These are phyloP conservation scores for Linum tenue DNA, from an alignment of 345 rosid species.

Conservation along the genomic window DNA sequence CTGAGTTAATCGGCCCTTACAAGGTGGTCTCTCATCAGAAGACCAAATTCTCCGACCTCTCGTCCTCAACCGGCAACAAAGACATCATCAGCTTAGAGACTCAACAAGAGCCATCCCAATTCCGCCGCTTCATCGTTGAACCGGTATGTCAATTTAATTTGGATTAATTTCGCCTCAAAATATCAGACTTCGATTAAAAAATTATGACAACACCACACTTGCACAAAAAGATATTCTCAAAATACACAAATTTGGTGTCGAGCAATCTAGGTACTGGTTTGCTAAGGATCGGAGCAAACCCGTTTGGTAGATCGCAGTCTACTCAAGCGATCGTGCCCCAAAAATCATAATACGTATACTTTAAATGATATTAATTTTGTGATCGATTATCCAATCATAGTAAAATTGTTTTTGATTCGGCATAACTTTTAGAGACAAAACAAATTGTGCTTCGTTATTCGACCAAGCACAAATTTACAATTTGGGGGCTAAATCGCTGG, in stretches of 20 bases:
- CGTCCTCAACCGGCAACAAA: conserved; percentile 31
- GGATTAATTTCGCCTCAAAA: neutral
- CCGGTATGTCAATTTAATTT: conserved; percentile 24
- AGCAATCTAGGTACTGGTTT: too few species aligned
- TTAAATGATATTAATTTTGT: too few species aligned
- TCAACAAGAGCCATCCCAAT: conserved; percentile 50
- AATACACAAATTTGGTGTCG: neutral
- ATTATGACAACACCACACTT: neutral
- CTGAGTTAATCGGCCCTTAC: conserved; percentile 22
- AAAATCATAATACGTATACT: too few species aligned
- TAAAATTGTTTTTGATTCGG: too few species aligned
- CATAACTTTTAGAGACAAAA: too few species aligned
- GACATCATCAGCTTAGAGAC: conserved; percentile 30
- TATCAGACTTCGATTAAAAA: neutral
- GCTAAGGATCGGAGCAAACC: too few species aligned
- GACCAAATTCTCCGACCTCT: conserved; percentile 21
- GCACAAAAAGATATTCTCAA: neutral
- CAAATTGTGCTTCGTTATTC: too few species aligned
- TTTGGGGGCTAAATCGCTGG: too few species aligned
- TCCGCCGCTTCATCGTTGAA: conserved; percentile 43
- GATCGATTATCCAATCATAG: too few species aligned
- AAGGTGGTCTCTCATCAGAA: conserved; percentile 21
- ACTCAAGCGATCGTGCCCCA: too few species aligned
- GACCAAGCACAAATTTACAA: too few species aligned
- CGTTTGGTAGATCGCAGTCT: too few species aligned